These are phyloP conservation scores for Cicer arietinum DNA, from an alignment of 306 rosid species.

Conservation along the genomic window DNA sequence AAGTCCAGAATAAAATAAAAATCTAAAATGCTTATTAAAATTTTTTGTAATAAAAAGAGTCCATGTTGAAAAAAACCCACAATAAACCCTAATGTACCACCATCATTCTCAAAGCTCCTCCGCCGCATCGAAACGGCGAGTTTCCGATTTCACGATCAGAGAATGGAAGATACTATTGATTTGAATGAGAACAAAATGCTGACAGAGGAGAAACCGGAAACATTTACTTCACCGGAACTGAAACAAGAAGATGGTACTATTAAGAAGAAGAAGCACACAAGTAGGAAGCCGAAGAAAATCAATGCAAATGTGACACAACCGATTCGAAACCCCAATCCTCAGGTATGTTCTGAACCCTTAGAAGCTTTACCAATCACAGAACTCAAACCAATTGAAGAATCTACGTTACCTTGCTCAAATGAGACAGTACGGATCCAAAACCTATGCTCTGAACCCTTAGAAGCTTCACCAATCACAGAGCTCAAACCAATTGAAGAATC, in stretches of 20 bases:
- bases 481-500: background rate
- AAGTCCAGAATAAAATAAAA: too few species aligned
- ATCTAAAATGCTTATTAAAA: too few species aligned
- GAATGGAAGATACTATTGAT: too few species aligned
- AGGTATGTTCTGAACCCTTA: slow-evolving; percentile 27
- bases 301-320: slow-evolving; percentile 10
- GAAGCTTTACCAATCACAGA: background rate
- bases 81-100: background rate
- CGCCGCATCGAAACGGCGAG: background rate
- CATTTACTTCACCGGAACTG: slow-evolving; percentile 37
- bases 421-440: too few species aligned
- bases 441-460: background rate
- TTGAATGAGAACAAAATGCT: background rate
- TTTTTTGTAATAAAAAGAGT: too few species aligned
- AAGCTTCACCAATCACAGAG: background rate
- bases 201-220: slow-evolving; percentile 50
- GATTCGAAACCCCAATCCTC: background rate
- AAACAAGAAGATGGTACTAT: background rate
- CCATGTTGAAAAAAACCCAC: background rate
- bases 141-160: too few species aligned
- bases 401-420: too few species aligned
- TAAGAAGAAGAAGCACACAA: background rate
- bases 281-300: background rate
- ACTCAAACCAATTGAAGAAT: background rate
- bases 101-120: background rate